Base-by-base conservation (phyloP, 371 early-diverging fungal species). In the Syncephalastrum sp. region DNA sequence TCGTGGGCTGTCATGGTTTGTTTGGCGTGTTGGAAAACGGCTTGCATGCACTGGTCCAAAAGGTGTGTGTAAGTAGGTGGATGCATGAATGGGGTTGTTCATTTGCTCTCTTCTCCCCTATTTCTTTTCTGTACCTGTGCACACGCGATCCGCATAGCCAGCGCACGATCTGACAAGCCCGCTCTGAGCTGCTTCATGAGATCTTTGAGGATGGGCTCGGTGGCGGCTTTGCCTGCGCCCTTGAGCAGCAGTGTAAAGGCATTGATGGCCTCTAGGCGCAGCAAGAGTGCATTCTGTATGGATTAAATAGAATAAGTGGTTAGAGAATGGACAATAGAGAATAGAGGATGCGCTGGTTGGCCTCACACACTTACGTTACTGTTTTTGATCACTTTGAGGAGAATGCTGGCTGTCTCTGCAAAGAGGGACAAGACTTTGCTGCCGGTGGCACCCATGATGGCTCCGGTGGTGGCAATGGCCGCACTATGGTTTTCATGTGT, bases 221-320 rank as follows among this genome's bases (percentile, higher is more conserved):
- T 77, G 13, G 87, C 82, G 10, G 88, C 90, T 51, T 88, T 88
- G 27, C 93, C 91, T 4, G 91, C 91, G 6, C 93, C 94, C 46
- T 77, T 81, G 12, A 97, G 60, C 27, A 89, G 62, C 44, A 82
- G 65, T 0, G 77, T 76, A 25, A 95, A 73, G 14, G 93, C 83
- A 29, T 82, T 72, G 42, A 90, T 69, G 4, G 89, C 82, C 68
- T 93, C 95, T 12, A 85, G 70, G 27, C 91, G 69, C 50, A 95
- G 59, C 1, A 83, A 61, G 3, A 92, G 58, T 42, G 92, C 69
- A 52, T 80, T 70, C 82, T 82, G 58, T 21, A 25, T 17, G 23
- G 21, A 2, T 21, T 21, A 2, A 2, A 21, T 21, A 21, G 21
- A 2, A 21, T 21, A 2, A 0, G 21, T 21, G 21, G 2, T 21